These are phyloP conservation scores for Claviceps lovelessii DNA, from an alignment of 2,329 filamentous ascomycete genomes.

Conservation along the genomic window DNA sequence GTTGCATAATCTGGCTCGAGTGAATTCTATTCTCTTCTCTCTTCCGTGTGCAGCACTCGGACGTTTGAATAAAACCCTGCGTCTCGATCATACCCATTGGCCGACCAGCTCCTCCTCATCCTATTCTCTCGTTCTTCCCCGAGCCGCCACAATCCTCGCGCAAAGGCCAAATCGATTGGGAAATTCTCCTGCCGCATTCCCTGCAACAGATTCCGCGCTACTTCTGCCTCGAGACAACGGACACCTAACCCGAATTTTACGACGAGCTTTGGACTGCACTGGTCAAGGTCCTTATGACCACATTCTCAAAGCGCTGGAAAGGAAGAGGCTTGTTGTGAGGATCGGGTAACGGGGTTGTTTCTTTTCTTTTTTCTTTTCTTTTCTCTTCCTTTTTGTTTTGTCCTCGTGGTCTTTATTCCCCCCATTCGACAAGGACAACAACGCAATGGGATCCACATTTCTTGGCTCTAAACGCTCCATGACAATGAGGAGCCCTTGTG, in stretches of 20 bases:
- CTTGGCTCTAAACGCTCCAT: constrained; percentile 25
- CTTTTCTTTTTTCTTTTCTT: not conserved
- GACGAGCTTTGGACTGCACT: not conserved
- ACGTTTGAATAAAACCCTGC: not conserved
- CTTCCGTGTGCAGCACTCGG: not conserved
- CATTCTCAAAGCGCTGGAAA: not conserved
- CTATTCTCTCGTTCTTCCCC: not conserved
- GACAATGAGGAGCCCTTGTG: constrained; percentile 35
- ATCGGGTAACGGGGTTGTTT: not conserved
- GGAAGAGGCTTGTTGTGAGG: not conserved
- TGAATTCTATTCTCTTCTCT: not conserved
- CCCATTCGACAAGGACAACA: not conserved
- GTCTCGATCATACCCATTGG: not conserved
- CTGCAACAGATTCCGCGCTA: not conserved
- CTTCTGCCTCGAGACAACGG: not conserved
- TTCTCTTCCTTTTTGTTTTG: not conserved
- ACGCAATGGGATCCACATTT: constrained; percentile 23
- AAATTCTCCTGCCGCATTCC: not conserved
- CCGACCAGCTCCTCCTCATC: not conserved
- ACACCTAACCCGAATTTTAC: too few species aligned
- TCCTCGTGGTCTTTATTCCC: not conserved
- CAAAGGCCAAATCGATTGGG: not conserved
- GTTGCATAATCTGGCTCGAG: not conserved
- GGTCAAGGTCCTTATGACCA: not conserved
- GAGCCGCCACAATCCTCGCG: not conserved